These are phyloP conservation scores for Ophiocordyceps australis DNA, from an alignment of 2,329 filamentous ascomycete species.

Conservation along the genomic window DNA sequence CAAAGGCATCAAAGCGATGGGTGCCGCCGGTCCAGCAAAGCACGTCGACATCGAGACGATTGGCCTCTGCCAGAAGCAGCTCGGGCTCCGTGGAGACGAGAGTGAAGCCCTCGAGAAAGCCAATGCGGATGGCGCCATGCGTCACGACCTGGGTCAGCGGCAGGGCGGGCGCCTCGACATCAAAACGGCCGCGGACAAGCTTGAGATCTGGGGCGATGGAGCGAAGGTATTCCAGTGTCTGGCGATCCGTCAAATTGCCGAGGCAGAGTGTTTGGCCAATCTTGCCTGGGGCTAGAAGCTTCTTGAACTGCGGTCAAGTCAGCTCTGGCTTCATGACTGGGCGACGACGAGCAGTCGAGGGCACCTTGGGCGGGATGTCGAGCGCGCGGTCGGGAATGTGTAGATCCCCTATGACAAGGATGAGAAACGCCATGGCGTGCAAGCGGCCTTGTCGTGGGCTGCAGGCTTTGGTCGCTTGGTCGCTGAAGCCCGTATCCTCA, in stretches of 20 bases:
- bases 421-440: conserved; percentile 57
- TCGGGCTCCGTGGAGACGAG: conserved; percentile 50
- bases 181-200: conserved; percentile 49
- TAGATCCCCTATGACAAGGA: conserved; percentile 81
- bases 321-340: too few relatives aligned
- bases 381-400: conserved; percentile 87
- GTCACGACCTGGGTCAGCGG: conserved; percentile 48
- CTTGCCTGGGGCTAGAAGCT: conserved; percentile 67
- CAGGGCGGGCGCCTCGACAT: conserved; percentile 47
- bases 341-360: background rate
- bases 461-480: too few relatives aligned
- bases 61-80: conserved; percentile 47
- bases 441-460: too few relatives aligned
- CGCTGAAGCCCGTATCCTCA: too few relatives aligned
- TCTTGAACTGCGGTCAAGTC: conserved; percentile 47
- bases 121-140: conserved; percentile 45
- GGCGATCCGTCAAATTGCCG: conserved; percentile 63
- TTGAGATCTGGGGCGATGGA: conserved; percentile 55
- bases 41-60: conserved; percentile 50
- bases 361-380: conserved; percentile 78
- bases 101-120: conserved; percentile 51
- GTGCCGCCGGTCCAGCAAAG: conserved; percentile 53
- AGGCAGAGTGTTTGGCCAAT: conserved; percentile 69
- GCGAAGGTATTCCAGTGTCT: conserved; percentile 66
- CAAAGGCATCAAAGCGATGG: conserved; percentile 51